phyloP scores from a whole-genome alignment of 768 basidiomycete genomes.

The Lentinula raphanica region DNA sequence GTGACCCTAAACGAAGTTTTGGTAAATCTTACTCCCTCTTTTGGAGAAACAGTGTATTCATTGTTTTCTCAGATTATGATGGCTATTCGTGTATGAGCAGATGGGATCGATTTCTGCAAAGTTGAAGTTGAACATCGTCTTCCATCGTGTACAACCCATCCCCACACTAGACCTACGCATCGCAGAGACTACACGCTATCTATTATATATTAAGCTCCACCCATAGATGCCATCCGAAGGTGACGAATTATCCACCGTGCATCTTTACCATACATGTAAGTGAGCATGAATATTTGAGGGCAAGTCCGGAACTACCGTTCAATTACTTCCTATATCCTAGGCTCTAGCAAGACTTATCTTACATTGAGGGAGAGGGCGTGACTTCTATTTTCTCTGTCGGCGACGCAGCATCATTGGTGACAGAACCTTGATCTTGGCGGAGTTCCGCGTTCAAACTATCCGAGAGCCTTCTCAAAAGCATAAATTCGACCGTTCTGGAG shows the following conservation, averaged over 20 bases:
- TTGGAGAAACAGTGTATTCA: not conserved
- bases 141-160: too few species aligned
- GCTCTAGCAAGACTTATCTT: too few species aligned
- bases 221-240: too few species aligned
- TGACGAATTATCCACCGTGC: not conserved
- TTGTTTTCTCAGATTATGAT: slow-evolving; percentile 39
- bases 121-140: too few species aligned
- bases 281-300: too few species aligned
- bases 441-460: not conserved
- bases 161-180: too few species aligned
- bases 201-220: too few species aligned
- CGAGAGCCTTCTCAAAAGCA: not conserved
- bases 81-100: slow-evolving; percentile 52
- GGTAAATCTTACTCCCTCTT: slow-evolving; percentile 35
- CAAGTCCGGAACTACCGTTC: too few species aligned
- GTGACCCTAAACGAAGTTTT: slow-evolving; percentile 49
- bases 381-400: not conserved
- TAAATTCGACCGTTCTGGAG: not conserved
- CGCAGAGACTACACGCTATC: not conserved
- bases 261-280: not conserved
- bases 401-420: not conserved
- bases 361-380: not conserved
- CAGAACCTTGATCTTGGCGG: not conserved
- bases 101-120: slow-evolving; percentile 35
- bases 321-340: too few species aligned